Evolutionary conservation across 116 monocot species (phyloP).

Genomic region (Phalaenopsis hybrid): DNA sequence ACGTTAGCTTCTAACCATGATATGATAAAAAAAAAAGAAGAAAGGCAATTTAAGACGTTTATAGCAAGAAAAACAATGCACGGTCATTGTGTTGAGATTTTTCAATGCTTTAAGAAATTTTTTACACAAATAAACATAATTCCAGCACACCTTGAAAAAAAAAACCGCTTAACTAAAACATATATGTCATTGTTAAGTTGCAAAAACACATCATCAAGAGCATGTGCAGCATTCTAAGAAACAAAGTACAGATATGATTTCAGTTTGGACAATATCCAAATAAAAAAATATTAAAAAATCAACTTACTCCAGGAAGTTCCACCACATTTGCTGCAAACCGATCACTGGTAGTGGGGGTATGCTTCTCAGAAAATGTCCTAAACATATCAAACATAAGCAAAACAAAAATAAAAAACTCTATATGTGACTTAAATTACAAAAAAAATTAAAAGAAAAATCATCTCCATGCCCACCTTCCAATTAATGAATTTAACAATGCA

Average conservation of each 20-base stretch:
- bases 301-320: slow-evolving; percentile 66
- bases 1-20: not conserved
- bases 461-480: slow-evolving; percentile 44
- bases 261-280: not conserved
- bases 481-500: slow-evolving; percentile 62
- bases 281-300: slow-evolving; percentile 2
- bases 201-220: not conserved
- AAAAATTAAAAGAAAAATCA: not conserved
- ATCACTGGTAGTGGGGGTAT: slow-evolving; percentile 49
- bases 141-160: not conserved
- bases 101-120: not conserved
- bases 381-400: not conserved
- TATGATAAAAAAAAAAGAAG: not conserved
- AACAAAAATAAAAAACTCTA: not conserved
- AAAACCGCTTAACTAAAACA: not conserved
- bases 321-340: slow-evolving; percentile 76
- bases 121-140: not conserved
- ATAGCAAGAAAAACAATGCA: no score
- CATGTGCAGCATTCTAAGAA: not conserved
- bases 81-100: not conserved
- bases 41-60: no score
- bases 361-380: slow-evolving; percentile 66
- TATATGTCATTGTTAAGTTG: not conserved
- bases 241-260: not conserved
- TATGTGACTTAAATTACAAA: not conserved